Conservation (phyloP, 2,329 filamentous ascomycete species). For the Verticillium nubilum region DNA sequence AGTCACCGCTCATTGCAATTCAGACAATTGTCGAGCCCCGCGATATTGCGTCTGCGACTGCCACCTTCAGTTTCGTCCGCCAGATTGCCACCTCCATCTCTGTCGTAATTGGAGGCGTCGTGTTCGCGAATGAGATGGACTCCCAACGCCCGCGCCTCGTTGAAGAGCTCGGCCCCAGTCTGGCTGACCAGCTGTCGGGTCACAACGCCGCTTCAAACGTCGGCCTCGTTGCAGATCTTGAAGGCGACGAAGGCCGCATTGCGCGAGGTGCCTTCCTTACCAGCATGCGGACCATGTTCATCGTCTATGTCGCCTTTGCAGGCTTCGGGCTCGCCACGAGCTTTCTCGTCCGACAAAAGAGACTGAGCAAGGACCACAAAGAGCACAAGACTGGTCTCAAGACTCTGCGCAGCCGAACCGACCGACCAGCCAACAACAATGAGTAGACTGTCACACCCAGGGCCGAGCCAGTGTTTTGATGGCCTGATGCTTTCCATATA, state of each 20-base stretch:
- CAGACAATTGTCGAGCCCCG: constrained; percentile 54
- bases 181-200: constrained; percentile 50
- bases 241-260: constrained; percentile 33
- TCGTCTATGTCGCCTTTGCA: constrained; percentile 47
- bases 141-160: constrained; percentile 34
- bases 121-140: constrained; percentile 33
- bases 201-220: constrained; percentile 57
- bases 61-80: constrained; percentile 55
- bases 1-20: constrained; percentile 56
- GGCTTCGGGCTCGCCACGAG: constrained; percentile 41
- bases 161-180: constrained; percentile 41
- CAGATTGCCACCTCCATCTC: constrained; percentile 52
- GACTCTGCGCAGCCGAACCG: constrained; percentile 22
- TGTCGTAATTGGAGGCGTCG: constrained; percentile 47
- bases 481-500: neutral
- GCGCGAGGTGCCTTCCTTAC: constrained; percentile 43
- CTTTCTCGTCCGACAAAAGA: constrained; percentile 40
- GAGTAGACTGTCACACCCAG: neutral
- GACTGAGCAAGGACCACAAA: constrained; percentile 48
- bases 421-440: neutral
- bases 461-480: neutral
- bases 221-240: constrained; percentile 47
- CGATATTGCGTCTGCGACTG: constrained; percentile 59
- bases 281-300: constrained; percentile 50
- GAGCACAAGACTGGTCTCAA: constrained; percentile 55